A percentile compares a stretch with the other conserved stretches of the same genome.
These are phyloP conservation scores for Boletus vermiculosoides DNA, from an alignment of 768 basidiomycete genomes.

Conservation along the genomic window DNA sequence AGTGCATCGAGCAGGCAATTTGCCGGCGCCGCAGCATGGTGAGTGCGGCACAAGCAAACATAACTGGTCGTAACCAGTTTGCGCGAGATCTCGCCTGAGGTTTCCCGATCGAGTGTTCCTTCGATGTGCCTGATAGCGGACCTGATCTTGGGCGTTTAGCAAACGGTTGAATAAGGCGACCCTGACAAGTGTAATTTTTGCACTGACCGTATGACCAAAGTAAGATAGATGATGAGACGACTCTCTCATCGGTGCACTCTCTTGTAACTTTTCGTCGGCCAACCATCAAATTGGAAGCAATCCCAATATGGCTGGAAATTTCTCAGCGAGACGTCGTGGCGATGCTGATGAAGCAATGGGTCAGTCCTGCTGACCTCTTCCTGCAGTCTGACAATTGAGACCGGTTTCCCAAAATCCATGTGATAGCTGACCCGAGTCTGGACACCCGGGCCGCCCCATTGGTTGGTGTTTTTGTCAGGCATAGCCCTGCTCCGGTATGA, in stretches of 20 bases:
- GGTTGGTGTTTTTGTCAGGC: constrained; percentile 17
- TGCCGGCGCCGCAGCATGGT: constrained; percentile 34
- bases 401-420: constrained; percentile 18
- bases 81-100: constrained; percentile 29
- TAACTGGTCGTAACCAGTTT: constrained; percentile 27
- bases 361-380: constrained; percentile 14
- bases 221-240: constrained; percentile 19
- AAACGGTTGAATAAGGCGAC: constrained; percentile 20
- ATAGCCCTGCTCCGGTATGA: constrained; percentile 32
- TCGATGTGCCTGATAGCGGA: constrained; percentile 33
- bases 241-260: constrained; percentile 20
- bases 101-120: constrained; percentile 24
- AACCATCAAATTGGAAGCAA: constrained; percentile 20
- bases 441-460: constrained; percentile 4
- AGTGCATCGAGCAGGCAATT: constrained; percentile 26
- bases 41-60: constrained; percentile 31
- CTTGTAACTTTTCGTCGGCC: constrained; percentile 17
- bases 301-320: constrained; percentile 15
- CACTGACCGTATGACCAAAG: constrained; percentile 32
- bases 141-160: constrained; percentile 28
- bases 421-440: constrained; percentile 8
- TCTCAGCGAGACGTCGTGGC: constrained; percentile 25
- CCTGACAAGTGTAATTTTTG: constrained; percentile 26
- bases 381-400: constrained; percentile 13
- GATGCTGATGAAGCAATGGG: constrained; percentile 18